phyloP scores from a whole-genome alignment of 2,329 filamentous ascomycete species.

The Aspergillus brunneoviolaceus region DNA sequence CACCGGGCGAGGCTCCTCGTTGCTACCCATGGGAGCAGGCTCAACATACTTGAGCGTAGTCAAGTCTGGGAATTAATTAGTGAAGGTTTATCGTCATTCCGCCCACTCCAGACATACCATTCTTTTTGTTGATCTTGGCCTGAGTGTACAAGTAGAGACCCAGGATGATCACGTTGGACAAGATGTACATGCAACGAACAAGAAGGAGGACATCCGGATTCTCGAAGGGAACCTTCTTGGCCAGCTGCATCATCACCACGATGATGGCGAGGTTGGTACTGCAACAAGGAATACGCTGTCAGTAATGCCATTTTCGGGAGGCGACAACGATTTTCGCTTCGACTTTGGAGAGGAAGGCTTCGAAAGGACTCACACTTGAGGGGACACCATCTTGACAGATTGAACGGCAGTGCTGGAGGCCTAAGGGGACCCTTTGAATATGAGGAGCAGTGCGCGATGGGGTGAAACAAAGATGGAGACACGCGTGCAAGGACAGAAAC shows the following conservation, averaged over 20 bases:
- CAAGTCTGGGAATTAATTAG: conserved; percentile 62
- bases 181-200: conserved; percentile 64
- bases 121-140: conserved; percentile 88
- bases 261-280: conserved; percentile 94
- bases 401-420: conserved; percentile 11
- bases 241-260: conserved; percentile 96
- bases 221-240: conserved; percentile 93
- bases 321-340: not conserved
- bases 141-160: conserved; percentile 83
- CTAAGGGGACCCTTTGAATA: conserved; percentile 14
- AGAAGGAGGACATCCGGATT: conserved; percentile 70
- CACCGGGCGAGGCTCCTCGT: conserved; percentile 92
- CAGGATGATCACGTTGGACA: conserved; percentile 80
- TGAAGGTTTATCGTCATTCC: not conserved
- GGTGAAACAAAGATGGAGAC: conserved; percentile 11
- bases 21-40: conserved; percentile 86
- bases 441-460: conserved; percentile 14
- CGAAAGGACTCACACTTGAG: conserved; percentile 59
- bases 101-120: conserved; percentile 62
- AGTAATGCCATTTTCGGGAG: conserved; percentile 7
- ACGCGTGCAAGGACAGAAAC: conserved; percentile 22
- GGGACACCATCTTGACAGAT: conserved; percentile 62
- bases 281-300: conserved; percentile 23
- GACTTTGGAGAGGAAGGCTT: not conserved
- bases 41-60: conserved; percentile 99